phyloP scores from a whole-genome alignment of 306 rosid genomes.

The Sophora flavescens region DNA sequence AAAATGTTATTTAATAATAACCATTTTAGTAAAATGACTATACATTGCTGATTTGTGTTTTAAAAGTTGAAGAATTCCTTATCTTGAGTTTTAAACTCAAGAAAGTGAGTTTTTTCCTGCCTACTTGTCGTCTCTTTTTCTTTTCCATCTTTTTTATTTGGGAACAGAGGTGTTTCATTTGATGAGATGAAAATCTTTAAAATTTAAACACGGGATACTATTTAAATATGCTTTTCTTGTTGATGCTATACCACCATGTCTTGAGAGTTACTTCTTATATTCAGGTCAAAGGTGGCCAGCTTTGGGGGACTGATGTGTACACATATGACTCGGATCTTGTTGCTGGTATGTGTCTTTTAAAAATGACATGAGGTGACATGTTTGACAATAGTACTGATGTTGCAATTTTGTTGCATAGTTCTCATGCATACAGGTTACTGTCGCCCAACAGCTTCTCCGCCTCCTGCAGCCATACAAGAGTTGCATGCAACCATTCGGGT shows the following conservation, averaged over 20 bases:
- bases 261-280: slow-evolving; percentile 49
- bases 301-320: slow-evolving; percentile 98
- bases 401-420: slow-evolving; percentile 63
- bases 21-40: slow-evolving; percentile 21
- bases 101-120: neutral
- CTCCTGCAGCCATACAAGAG: slow-evolving; percentile 91
- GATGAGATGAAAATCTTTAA: slow-evolving; percentile 30
- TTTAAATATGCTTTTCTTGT: slow-evolving; percentile 6
- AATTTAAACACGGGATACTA: neutral
- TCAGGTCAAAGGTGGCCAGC: slow-evolving; percentile 98
- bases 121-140: slow-evolving; percentile 12
- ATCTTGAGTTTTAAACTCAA: slow-evolving; percentile 26
- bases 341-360: slow-evolving; percentile 67
- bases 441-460: slow-evolving; percentile 95
- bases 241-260: slow-evolving; percentile 29
- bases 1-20: neutral
- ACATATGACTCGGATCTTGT: slow-evolving; percentile 97
- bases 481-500: slow-evolving; percentile 83
- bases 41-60: slow-evolving; percentile 22
- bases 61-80: slow-evolving; percentile 22
- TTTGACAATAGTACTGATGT: slow-evolving; percentile 43
- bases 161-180: slow-evolving; percentile 4
- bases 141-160: neutral
- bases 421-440: slow-evolving; percentile 99
- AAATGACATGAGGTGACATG: slow-evolving; percentile 24